Conservation (phyloP, 2,329 filamentous ascomycete genomes). For the Neocatenulostroma microsporum region DNA sequence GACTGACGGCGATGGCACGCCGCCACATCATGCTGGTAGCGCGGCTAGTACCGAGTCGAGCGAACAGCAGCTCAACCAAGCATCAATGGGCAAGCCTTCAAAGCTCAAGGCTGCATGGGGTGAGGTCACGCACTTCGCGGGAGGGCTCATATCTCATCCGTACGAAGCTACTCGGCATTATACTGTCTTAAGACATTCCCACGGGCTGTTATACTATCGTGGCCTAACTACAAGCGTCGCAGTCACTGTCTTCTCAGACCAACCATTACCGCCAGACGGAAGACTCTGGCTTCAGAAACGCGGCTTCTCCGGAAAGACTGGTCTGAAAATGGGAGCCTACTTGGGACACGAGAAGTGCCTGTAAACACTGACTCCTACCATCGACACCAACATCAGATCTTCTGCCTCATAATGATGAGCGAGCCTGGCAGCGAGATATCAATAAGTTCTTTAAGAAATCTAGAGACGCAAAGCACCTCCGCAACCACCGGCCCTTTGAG, state of each 20-base stretch:
- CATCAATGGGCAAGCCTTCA: background rate
- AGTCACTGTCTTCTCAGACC: conserved; percentile 56
- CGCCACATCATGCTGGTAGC: too few relatives aligned
- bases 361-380: conserved; percentile 60
- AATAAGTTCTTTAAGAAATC: conserved; percentile 52
- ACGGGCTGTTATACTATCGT: conserved; percentile 20
- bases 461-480: conserved; percentile 6
- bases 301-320: conserved; percentile 60
- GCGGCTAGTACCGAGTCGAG: background rate
- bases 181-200: conserved; percentile 9
- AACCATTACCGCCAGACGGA: conserved; percentile 48
- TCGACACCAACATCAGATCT: conserved; percentile 42
- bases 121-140: conserved; percentile 8
- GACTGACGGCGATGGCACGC: background rate
- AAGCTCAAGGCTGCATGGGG: conserved; percentile 5
- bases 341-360: conserved; percentile 50
- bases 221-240: conserved; percentile 57
- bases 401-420: conserved; percentile 51
- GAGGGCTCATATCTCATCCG: conserved; percentile 10
- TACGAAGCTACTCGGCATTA: conserved; percentile 9
- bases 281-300: conserved; percentile 62
- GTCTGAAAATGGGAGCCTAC: conserved; percentile 60
- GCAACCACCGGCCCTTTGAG: conserved; percentile 8
- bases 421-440: conserved; percentile 61
- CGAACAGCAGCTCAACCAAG: too few relatives aligned